A percentile compares a stretch with the other conserved stretches of the same genome.
phyloP scores from a whole-genome alignment of 2,329 filamentous ascomycete genomes.

The Boeremia exigua region DNA sequence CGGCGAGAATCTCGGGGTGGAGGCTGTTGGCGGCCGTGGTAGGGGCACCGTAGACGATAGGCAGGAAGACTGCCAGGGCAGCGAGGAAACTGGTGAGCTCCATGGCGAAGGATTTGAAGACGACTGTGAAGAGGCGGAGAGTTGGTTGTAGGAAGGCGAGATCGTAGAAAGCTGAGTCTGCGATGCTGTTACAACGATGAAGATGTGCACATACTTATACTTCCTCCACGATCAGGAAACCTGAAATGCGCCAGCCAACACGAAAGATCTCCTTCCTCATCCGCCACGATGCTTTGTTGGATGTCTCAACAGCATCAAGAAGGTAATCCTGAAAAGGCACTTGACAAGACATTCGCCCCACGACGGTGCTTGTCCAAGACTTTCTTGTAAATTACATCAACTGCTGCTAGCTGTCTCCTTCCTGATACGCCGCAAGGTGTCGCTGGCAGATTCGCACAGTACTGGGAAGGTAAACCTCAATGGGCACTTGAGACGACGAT shows the following conservation, averaged over 20 bases:
- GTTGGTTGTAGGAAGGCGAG: conserved; percentile 30
- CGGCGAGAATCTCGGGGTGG: conserved; percentile 51
- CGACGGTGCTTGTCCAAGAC: background rate
- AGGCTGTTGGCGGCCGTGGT: conserved; percentile 44
- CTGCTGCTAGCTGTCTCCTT: too few species aligned
- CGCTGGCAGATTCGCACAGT: background rate
- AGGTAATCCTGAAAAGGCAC: conserved; percentile 24
- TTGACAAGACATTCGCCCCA: conserved; percentile 17
- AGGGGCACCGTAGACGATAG: conserved; percentile 51
- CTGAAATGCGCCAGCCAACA: conserved; percentile 11
- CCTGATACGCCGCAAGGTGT: too few species aligned
- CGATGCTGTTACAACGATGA: conserved; percentile 7
- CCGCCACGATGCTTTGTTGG: conserved; percentile 11
- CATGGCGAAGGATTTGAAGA: conserved; percentile 42
- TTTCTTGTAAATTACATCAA: too few species aligned
- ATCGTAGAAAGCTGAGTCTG: conserved; percentile 30
- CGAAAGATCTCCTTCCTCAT: conserved; percentile 27
- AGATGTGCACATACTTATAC: conserved; percentile 28
- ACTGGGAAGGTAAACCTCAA: conserved; percentile 18
- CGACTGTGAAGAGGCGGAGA: conserved; percentile 26
- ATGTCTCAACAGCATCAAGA: conserved; percentile 18
- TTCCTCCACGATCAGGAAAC: conserved; percentile 9
- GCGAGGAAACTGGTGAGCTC: conserved; percentile 50
- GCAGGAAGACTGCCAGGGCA: conserved; percentile 49
- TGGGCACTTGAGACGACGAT: background rate